Evolutionary conservation across 1,284 basidiomycete species (phyloP).

Genomic region (Papiliotrema laurentii): DNA sequence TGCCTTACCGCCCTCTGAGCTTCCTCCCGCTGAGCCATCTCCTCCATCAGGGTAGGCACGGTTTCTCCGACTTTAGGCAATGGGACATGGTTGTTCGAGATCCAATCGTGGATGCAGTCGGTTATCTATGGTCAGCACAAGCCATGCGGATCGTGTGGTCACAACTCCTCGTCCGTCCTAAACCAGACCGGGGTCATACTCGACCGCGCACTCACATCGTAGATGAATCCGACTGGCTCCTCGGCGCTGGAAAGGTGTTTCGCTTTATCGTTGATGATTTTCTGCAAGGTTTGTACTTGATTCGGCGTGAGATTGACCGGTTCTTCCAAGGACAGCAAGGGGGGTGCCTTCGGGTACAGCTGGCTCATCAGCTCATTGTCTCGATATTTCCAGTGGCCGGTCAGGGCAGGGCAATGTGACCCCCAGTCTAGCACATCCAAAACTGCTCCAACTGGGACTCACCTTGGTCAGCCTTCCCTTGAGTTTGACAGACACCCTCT

Average conservation of each 20-base stretch:
- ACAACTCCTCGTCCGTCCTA: no score
- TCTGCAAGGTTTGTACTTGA: constrained; percentile 37
- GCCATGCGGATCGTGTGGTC: neutral
- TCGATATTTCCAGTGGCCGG: neutral
- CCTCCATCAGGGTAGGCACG: constrained; percentile 44
- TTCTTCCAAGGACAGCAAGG: constrained; percentile 32
- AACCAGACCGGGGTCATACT: no score
- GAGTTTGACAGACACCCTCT: constrained; percentile 35
- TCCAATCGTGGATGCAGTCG: constrained; percentile 36
- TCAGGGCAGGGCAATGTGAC: neutral
- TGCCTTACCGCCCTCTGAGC: constrained; percentile 41
- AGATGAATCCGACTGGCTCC: constrained; percentile 37
- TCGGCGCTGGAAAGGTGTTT: constrained; percentile 25
- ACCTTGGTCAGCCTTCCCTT: constrained; percentile 42
- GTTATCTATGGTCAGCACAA: constrained; percentile 26
- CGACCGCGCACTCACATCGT: constrained; percentile 29
- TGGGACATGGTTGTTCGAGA: constrained; percentile 40
- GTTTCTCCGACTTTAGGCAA: constrained; percentile 33
- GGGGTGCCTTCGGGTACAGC: constrained; percentile 40
- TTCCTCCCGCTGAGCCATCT: constrained; percentile 45
- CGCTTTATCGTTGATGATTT: constrained; percentile 37
- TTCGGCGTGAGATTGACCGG: constrained; percentile 31
- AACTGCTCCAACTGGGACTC: constrained; percentile 9
- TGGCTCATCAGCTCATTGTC: constrained; percentile 6
- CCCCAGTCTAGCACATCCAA: no score